Base-by-base conservation (phyloP, 352 stramenopile genomes). In the Pythium monospermum region DNA sequence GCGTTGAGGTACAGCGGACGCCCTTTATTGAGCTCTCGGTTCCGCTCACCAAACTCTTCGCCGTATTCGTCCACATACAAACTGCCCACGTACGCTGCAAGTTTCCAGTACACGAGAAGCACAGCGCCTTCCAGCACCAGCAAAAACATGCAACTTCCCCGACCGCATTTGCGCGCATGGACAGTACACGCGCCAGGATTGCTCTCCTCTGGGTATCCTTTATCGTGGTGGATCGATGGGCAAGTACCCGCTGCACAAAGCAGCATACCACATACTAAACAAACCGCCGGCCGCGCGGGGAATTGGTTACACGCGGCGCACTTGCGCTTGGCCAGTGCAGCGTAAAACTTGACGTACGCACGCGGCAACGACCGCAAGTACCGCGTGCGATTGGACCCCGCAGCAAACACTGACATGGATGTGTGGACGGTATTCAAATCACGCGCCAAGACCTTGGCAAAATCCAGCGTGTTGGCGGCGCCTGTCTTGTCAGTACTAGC, bases 61-160 rank as follows among this genome's bases (percentile, higher is more conserved):
- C 83, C 83, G 56, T 94, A 92, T 59, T 91, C 83, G 59, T 94
- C 83, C 49, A 94, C 79, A 42, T 92, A 94, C 44, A 92, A 53
- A 49, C 81, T 92, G 30, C 76, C 73, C 4, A 91, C 81, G 37
- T 91, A 94, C 11, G 83, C 80, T 1, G 83, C 83, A 36, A 94
- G 53, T 57, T 94, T 94, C 73, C 81, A 91, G 49, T 90, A 91
- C 52, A 94, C 80, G 16, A 94, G 69, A 54, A 94, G 51, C 57
- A 92, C 83, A 2, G 81, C 83, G 19, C 83, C 83, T 63, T 94
- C 83, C 15, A 94, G 63, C 40, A 91, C 81, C 2, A 94, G 49
- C 27, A 94, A 37, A 56, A 94, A 92, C 69, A 94, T 73, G 25
- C 83, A 83, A 16, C 80, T 87, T 19, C 81, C 81, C 26, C 81